A percentile compares a stretch with the other conserved stretches of the same genome.
Conservation (phyloP, 2,329 filamentous ascomycete species). For the Ciborinia camelliae region DNA sequence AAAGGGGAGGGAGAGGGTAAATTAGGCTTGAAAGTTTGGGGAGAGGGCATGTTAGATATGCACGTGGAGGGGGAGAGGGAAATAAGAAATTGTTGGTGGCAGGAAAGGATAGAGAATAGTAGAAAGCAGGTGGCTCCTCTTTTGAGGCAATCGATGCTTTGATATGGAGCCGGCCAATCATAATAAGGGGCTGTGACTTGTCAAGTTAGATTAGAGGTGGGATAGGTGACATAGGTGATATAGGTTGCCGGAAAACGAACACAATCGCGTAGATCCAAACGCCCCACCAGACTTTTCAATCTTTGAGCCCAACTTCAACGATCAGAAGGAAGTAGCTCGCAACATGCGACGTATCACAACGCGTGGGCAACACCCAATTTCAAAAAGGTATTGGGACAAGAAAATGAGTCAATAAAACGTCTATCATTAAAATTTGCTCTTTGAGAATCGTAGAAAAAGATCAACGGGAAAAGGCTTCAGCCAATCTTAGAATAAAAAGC, state of each 20-base stretch:
- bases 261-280: not conserved
- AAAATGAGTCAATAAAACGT: not conserved
- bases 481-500: not conserved
- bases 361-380: not conserved
- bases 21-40: constrained; percentile 57
- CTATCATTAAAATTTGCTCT: not conserved
- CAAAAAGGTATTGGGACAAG: not conserved
- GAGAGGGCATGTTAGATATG: constrained; percentile 43
- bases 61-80: constrained; percentile 31
- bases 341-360: too few relatives aligned
- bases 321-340: not conserved
- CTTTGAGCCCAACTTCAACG: not conserved
- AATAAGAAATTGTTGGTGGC: constrained; percentile 63
- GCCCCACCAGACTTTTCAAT: too few relatives aligned
- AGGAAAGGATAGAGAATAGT: constrained; percentile 58
- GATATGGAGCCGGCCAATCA: not conserved
- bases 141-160: constrained; percentile 49
- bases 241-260: not conserved
- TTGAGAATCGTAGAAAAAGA: not conserved
- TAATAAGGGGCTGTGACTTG: not conserved
- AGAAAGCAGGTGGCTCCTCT: constrained; percentile 68
- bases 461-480: not conserved
- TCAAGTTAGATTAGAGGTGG: not conserved
- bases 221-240: too few relatives aligned
- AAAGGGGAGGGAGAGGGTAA: constrained; percentile 43